Base-by-base conservation (phyloP, 768 basidiomycete genomes). In the Terana coerulea region DNA sequence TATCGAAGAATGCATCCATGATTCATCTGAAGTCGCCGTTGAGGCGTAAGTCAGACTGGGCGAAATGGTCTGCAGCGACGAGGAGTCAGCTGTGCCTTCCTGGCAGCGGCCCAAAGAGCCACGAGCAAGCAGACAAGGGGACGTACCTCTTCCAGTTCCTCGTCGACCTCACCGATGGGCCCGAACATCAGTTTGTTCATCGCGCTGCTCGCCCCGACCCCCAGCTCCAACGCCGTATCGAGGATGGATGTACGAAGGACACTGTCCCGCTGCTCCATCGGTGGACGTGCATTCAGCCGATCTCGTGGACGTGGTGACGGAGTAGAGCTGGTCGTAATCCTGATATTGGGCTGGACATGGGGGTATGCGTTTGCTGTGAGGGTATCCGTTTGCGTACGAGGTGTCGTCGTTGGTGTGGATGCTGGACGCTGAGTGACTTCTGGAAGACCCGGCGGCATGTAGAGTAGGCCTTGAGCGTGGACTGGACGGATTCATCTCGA, bases 151-250 rank as follows among this genome's bases (percentile, higher is more conserved):
- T 43, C 73, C 47, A 73, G 74, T 45, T 83, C 83, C 14, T 80
- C 78, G 51, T 82, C 84, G 53, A 78, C 83, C 35, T 72, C 70
- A 24, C 79, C 57, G 1, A 81, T 68, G 40, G 83, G 80, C 52
- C 78, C 81, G 65, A 88, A 88, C 62, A 89, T 86, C 82, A 86
- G 86, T 54, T 83, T 72, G 5, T 84, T 77, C 17, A 88, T 79
- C 24, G 79, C 73, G 15, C 75, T 71, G 54, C 78, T 86, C 29
- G 67, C 74, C 28, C 77, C 77, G 17, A 88, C 62, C 3, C 87
- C 87, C 11, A 89, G 76, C 62, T 86, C 71, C 33, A 88, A 72
- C 6, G 86, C 87, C 6, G 75, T 83, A 60, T 89, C 85, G 34
- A 88, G 77, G 21, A 89, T 86, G 14, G 86, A 88, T 1, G 87